Conservation (phyloP, 176 grass and related monocot species). For the Guadua angustifolia region DNA sequence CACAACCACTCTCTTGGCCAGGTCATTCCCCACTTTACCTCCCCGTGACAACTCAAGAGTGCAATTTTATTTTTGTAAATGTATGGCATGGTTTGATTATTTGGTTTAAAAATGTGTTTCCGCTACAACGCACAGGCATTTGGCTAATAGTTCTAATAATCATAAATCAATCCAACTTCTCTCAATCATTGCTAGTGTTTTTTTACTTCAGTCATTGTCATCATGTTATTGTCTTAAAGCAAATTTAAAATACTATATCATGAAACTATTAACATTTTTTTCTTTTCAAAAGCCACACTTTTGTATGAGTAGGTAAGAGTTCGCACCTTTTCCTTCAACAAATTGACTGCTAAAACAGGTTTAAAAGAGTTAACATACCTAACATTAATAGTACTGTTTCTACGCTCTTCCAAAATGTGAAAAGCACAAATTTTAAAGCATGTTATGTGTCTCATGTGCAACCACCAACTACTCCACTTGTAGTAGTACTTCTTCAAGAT, state of each 20-base stretch:
- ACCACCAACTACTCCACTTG: neutral
- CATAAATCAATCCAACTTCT: constrained; percentile 35
- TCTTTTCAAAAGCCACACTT: constrained; percentile 37
- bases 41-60: no score
- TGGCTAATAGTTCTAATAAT: neutral
- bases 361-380: neutral
- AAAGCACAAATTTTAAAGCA: neutral
- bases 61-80: no score
- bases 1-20: no score
- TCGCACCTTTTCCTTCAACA: constrained; percentile 45
- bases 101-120: no score
- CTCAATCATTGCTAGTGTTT: constrained; percentile 22
- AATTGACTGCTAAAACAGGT: constrained; percentile 30
- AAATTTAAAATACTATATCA: constrained; percentile 31
- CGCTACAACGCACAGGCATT: no score
- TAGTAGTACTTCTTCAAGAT: neutral
- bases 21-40: no score
- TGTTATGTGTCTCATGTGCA: neutral
- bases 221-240: constrained; percentile 48
- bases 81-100: no score
- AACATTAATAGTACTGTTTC: neutral
- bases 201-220: constrained; percentile 26
- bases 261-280: constrained; percentile 17
- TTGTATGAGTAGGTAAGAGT: constrained; percentile 50
- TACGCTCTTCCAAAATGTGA: neutral